Evolutionary conservation across 371 early-diverging fungal species (phyloP).

Genomic region (Blyttiomyces sp.): DNA sequence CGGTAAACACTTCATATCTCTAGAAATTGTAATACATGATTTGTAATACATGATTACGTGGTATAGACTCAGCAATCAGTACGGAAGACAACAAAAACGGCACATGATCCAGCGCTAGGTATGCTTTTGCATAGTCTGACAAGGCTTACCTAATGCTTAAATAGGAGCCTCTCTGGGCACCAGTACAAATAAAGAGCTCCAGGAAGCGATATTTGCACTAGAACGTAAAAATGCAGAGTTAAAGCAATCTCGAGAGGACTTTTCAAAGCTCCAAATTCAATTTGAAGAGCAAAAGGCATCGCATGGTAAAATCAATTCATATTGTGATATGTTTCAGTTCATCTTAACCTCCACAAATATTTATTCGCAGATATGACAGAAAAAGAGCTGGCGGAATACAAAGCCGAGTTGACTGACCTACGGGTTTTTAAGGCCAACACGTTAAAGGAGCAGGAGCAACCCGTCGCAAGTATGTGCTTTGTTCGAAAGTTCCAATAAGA

Average conservation of each 20-base stretch:
- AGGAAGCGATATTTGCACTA: constrained; percentile 41
- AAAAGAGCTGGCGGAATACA: constrained; percentile 23
- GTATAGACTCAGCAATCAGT: too few species aligned
- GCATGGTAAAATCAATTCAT: too few species aligned
- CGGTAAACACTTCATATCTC: too few species aligned
- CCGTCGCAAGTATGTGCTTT: neutral
- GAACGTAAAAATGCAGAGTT: constrained; percentile 44
- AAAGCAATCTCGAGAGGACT: constrained; percentile 39
- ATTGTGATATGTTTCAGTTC: too few species aligned
- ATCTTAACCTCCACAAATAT: too few species aligned
- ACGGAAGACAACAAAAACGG: too few species aligned
- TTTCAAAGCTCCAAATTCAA: constrained; percentile 20
- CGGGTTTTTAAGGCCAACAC: constrained; percentile 25
- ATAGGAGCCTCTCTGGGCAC: neutral
- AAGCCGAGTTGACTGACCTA: constrained; percentile 31
- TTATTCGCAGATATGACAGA: constrained; percentile 19
- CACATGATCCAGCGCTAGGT: too few species aligned
- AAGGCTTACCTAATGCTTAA: too few species aligned
- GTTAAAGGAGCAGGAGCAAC: constrained; percentile 25
- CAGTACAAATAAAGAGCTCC: constrained; percentile 32
- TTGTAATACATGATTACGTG: too few species aligned
- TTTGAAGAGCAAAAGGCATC: constrained; percentile 39
- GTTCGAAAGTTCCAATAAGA: too few species aligned
- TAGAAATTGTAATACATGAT: too few species aligned
- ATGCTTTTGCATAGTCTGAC: too few species aligned